Percentiles rank a stretch among this genome's conserved stretches.
Conservation (phyloP, 140 eudicot genomes). For the Oenanthe javanica region DNA sequence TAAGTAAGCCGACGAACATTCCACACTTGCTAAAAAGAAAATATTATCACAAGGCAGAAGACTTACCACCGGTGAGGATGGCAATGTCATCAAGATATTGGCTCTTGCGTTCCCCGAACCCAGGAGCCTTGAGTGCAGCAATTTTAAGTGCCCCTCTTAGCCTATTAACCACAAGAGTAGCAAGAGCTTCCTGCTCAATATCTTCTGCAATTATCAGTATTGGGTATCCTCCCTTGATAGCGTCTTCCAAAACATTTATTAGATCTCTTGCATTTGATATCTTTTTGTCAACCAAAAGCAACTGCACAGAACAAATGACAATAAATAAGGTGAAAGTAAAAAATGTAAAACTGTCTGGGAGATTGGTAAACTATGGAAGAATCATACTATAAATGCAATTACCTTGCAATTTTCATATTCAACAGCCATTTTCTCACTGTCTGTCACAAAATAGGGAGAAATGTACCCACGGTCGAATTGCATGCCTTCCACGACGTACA, state of each 20-base stretch:
- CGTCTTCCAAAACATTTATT: constrained; percentile 60
- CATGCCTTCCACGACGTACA: constrained; percentile 83
- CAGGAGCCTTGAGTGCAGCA: constrained; percentile 76
- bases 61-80: constrained; percentile 54
- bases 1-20: background rate
- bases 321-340: constrained; percentile 7
- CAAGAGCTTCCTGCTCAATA: constrained; percentile 76
- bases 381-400: background rate
- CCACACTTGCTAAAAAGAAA: background rate
- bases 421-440: constrained; percentile 60
- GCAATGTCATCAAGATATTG: constrained; percentile 81
- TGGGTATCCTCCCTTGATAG: constrained; percentile 53
- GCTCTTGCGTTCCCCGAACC: constrained; percentile 65
- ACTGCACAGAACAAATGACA: constrained; percentile 26
- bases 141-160: constrained; percentile 67
- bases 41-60: background rate
- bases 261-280: constrained; percentile 69
- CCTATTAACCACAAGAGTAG: constrained; percentile 71
- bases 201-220: constrained; percentile 61
- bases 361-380: background rate
- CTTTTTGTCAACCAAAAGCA: constrained; percentile 76
- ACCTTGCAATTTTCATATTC: constrained; percentile 82
- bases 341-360: background rate
- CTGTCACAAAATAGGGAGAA: constrained; percentile 73
- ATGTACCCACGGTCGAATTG: constrained; percentile 80